Base-by-base conservation (phyloP, 106 monocot species). In the Posidonia australis region DNA sequence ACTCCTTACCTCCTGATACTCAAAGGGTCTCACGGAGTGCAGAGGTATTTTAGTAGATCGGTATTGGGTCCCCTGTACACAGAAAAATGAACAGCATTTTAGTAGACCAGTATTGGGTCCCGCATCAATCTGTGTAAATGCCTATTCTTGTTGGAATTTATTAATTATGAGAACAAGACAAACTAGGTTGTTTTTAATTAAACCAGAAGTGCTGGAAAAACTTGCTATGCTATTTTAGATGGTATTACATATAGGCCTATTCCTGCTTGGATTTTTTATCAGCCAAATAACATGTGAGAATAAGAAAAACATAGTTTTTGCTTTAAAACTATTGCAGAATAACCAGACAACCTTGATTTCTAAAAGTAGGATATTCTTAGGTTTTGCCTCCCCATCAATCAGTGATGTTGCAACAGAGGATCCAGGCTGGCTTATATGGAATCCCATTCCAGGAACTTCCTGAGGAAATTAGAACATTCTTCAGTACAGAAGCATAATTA, bases 381-480 rank as follows among this genome's bases (percentile, higher is more conserved):
- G 81, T 59, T 98, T 98, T 73, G 98, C 78, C 73, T 98, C 98
- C 30, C 98, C 98, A 71, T 91, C 98, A 79, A 98, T 98, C 71
- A 98, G 53, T 65, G 98, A 98, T 70, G 98, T 98, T 60, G 98
- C 98, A 77, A 98, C 91, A 77, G 98, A 98, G 20, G 98, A 98
- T 13, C 98, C 98, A 66, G 91, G 98, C 55, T 98, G 98, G 70
- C 84, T 87, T 19, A 98, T 91, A 72, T 98, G 98, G 66, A 98
- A 98, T 14, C 98, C 98, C 98, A 98, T 91, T 24, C 98, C 98
- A 65, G 87, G 78, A 70, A 98, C 91, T 81, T 91, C 98, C 98
- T 98, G 70, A 36, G 54, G 29, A 78, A 48, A 62, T 28, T 44
- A 26, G 36, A 3, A 45, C 29, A 36, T 9, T 44, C 9, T 36